These are phyloP conservation scores for Lipomyces kockii DNA, from an alignment of 805 yeast genomes.

Conservation along the genomic window DNA sequence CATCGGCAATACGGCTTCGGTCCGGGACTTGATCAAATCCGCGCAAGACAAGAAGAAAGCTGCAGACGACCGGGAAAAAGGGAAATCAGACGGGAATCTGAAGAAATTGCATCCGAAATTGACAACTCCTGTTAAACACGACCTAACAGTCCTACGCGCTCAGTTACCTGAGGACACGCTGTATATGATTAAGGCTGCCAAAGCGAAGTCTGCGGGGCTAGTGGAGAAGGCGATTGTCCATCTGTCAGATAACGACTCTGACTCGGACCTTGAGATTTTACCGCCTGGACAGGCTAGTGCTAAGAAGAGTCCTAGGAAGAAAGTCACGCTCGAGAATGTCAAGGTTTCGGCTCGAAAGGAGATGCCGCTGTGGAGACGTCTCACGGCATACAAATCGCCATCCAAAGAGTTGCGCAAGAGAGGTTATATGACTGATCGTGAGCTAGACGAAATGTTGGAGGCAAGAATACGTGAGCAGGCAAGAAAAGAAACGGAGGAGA, in stretches of 20 bases:
- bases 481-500: conserved; percentile 14
- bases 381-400: conserved; percentile 4
- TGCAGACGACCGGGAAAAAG: neutral
- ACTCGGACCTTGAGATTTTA: conserved; percentile 19
- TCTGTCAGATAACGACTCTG: conserved; percentile 7
- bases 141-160: conserved; percentile 7
- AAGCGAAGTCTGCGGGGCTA: conserved; percentile 12
- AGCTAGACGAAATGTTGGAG: conserved; percentile 14
- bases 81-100: neutral
- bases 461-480: conserved; percentile 22
- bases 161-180: conserved; percentile 17
- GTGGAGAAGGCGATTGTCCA: conserved; percentile 1
- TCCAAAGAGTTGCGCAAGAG: neutral
- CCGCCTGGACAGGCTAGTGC: conserved; percentile 14
- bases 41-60: neutral
- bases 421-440: conserved; percentile 21
- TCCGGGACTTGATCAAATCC: neutral
- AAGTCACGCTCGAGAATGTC: conserved; percentile 18
- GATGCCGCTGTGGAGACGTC: conserved; percentile 9
- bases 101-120: neutral
- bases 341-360: conserved; percentile 1
- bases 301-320: neutral
- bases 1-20: neutral
- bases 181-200: conserved; percentile 10
- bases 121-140: neutral